Evolutionary conservation across 768 basidiomycete genomes (phyloP), one percentile per base, ranked within the genome.

Genomic region (Tricholomella constricta): DNA sequence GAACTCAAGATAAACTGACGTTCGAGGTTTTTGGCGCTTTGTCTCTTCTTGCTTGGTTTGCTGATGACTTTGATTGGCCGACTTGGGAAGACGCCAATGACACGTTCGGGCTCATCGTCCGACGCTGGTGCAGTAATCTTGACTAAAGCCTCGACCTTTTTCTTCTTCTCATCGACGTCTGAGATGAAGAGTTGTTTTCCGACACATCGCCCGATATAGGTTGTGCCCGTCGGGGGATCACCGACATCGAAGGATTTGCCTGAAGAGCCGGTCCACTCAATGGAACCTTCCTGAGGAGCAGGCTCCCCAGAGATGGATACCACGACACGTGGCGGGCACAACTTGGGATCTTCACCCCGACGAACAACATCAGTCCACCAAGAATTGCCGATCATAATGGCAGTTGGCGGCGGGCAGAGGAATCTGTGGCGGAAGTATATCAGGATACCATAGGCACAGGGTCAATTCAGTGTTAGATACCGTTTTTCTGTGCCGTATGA

Each of bases 1-100:
- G 20, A 43, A 48, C 55, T 38, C 60, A 51, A 45, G 55, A 38
- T 47, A 23, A 46, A 80, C 94, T 76, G 67, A 95, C 94, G 74
- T 69, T 97, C 91, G 15, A 93, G 81, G 62, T 92, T 94, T 79
- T 96, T 96, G 41, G 89, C 91, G 65, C 88, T 92, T 70, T 93
- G 89, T 62, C 93, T 81, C 81, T 97, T 97, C 79, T 98, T 97
- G 75, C 91, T 93, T 4, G 96, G 96, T 70, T 98, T 98, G 73
- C 90, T 93, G 73, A 98, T 98, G 64, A 98, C 92, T 70, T 94
- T 95, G 78, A 98, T 98, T n/a, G 94, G 86, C 41, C 89, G 87
- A 59, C 91, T 92, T 38, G 91, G 88, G 75, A 98, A 98, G 17
- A 84, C 81, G 19, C 95, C 95, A 60, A 98, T 85, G 31, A 93